Conservation (phyloP, 148 eudicot genomes). For the Rhododendron henanense region DNA sequence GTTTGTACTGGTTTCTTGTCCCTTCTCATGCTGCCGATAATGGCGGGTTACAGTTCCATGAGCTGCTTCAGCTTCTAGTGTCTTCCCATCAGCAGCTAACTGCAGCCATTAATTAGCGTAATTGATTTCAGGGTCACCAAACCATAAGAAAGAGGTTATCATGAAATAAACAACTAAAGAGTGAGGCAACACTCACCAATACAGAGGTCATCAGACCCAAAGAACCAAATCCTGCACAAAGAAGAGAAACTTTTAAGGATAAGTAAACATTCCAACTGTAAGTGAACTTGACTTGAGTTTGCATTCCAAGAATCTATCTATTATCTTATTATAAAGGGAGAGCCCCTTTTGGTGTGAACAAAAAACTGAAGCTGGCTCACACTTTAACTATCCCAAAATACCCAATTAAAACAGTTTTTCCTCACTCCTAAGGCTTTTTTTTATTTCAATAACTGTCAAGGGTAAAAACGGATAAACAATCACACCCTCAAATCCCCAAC, state of each 20-base stretch:
- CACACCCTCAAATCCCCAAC: not conserved
- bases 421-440: not conserved
- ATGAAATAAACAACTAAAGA: not conserved
- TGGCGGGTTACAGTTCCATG: conserved; percentile 81
- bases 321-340: not conserved
- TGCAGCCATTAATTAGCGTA: conserved; percentile 19
- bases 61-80: conserved; percentile 78
- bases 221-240: conserved; percentile 68
- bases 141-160: not conserved
- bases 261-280: not conserved
- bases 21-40: conserved; percentile 56
- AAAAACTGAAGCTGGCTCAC: not conserved
- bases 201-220: conserved; percentile 73
- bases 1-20: conserved; percentile 78
- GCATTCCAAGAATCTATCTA: not conserved
- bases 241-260: not conserved
- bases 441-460: not conserved
- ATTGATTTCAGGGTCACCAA: not conserved
- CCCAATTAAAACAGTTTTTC: not conserved
- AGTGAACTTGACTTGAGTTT: not conserved
- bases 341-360: not conserved
- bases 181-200: conserved; percentile 37
- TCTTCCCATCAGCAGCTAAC: conserved; percentile 73
- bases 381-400: not conserved
- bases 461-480: not conserved